Conservation (phyloP, 179 eudicot genomes). For the Heliamphora pulchella region DNA sequence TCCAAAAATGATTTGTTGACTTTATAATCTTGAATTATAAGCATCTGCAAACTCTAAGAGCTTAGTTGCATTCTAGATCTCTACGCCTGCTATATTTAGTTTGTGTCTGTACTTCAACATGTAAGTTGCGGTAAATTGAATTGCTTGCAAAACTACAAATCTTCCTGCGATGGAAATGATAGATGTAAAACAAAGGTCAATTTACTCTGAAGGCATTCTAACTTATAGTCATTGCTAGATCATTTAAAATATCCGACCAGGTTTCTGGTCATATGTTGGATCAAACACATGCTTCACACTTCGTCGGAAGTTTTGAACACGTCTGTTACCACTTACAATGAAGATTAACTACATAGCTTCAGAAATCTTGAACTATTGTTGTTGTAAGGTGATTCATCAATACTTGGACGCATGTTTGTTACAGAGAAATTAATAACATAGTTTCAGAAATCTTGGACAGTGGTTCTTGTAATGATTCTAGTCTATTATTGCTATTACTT, state of each 20-base stretch:
- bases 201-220: not conserved
- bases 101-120: not conserved
- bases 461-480: no score
- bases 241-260: not conserved
- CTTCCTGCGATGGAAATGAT: not conserved
- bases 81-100: not conserved
- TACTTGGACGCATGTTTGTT: no score
- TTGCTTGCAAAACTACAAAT: not conserved
- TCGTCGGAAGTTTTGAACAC: no score
- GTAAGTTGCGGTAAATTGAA: not conserved
- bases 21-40: not conserved
- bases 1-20: not conserved
- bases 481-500: no score
- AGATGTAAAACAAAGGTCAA: not conserved
- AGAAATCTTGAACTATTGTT: no score
- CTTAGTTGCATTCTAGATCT: not conserved
- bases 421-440: no score
- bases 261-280: not conserved
- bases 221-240: not conserved
- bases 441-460: no score
- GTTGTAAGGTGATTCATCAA: no score
- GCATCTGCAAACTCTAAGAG: not conserved
- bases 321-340: no score
- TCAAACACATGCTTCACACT: no score
- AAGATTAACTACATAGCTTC: no score